A percentile compares a stretch with the other conserved stretches of the same genome.
Evolutionary conservation across 1,284 basidiomycete genomes (phyloP).

Genomic region (Ustilago cynodontis): DNA sequence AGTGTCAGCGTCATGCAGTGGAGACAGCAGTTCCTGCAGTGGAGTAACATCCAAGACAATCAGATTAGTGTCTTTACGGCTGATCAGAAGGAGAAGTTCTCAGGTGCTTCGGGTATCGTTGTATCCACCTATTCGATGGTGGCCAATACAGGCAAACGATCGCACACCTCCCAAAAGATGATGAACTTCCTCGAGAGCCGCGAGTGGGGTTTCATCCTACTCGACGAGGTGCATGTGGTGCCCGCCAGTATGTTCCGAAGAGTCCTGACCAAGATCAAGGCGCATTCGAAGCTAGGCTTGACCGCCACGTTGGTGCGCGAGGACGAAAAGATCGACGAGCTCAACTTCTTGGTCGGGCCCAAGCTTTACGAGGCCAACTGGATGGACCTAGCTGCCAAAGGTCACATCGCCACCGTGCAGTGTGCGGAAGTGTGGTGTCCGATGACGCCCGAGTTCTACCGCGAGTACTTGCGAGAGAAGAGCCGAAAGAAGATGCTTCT

Average conservation of each 20-base stretch:
- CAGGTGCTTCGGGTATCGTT: constrained; percentile 68
- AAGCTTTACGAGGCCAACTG: constrained; percentile 99
- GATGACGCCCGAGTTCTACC: constrained; percentile 99
- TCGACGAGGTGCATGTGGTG: constrained; percentile 70
- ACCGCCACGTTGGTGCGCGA: constrained; percentile 91
- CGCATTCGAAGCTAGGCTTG: constrained; percentile 68
- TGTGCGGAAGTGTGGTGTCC: constrained; percentile 98
- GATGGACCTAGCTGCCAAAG: constrained; percentile 99
- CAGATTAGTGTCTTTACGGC: constrained; percentile 69
- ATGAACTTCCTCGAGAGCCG: constrained; percentile 70
- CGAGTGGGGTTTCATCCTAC: constrained; percentile 69
- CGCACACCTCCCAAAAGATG: constrained; percentile 70
- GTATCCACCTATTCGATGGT: constrained; percentile 70
- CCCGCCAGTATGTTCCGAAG: constrained; percentile 70
- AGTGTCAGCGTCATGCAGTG: constrained; percentile 70
- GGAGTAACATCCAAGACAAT: constrained; percentile 69
- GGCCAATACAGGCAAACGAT: constrained; percentile 69
- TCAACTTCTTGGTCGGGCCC: constrained; percentile 99
- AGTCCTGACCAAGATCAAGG: constrained; percentile 70
- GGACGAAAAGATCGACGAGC: constrained; percentile 98
- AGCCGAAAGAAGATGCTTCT: constrained; percentile 93
- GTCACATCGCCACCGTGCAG: constrained; percentile 99
- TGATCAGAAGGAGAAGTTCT: constrained; percentile 69
- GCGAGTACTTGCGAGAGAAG: constrained; percentile 93
- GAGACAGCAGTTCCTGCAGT: constrained; percentile 68